These are phyloP conservation scores for Cladophialophora exuberans DNA, from an alignment of 2,329 filamentous ascomycete genomes.

Conservation along the genomic window DNA sequence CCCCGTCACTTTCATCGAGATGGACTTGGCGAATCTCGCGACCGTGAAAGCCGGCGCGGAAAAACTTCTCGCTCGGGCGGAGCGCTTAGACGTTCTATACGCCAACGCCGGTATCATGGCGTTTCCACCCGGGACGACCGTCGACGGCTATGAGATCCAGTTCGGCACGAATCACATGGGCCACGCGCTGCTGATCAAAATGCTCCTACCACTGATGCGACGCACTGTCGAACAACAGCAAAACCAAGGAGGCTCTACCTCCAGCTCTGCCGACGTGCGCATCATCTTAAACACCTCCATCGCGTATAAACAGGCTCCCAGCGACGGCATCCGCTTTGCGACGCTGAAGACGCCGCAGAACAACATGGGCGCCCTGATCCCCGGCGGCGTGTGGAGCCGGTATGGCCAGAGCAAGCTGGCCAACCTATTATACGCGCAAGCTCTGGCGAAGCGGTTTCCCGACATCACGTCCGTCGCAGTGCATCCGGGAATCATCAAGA, in stretches of 20 bases:
- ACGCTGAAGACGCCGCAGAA: conserved; percentile 22
- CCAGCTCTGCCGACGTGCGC: conserved; percentile 40
- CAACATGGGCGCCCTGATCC: conserved; percentile 3
- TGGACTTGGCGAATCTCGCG: conserved; percentile 55
- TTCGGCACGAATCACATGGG: conserved; percentile 52
- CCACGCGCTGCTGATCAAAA: conserved; percentile 49
- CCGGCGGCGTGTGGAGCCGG: conserved; percentile 32
- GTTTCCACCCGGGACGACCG: conserved; percentile 42
- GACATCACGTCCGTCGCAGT: conserved; percentile 48
- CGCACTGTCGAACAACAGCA: conserved; percentile 38
- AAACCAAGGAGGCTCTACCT: no score
- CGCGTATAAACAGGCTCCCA: conserved; percentile 40
- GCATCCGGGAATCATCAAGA: conserved; percentile 56
- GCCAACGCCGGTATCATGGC: conserved; percentile 55
- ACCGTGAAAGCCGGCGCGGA: conserved; percentile 51
- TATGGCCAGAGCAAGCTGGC: conserved; percentile 57
- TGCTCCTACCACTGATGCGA: conserved; percentile 46
- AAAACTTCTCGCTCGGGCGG: conserved; percentile 43
- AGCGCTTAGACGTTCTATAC: conserved; percentile 51
- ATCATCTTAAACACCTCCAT: conserved; percentile 45
- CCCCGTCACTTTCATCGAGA: conserved; percentile 49
- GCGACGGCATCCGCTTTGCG: conserved; percentile 29
- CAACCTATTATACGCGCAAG: conserved; percentile 51
- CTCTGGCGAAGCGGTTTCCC: conserved; percentile 50
- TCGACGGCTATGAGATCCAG: conserved; percentile 49